Conservation (phyloP, 306 rosid genomes). For the Castanea sativa region DNA sequence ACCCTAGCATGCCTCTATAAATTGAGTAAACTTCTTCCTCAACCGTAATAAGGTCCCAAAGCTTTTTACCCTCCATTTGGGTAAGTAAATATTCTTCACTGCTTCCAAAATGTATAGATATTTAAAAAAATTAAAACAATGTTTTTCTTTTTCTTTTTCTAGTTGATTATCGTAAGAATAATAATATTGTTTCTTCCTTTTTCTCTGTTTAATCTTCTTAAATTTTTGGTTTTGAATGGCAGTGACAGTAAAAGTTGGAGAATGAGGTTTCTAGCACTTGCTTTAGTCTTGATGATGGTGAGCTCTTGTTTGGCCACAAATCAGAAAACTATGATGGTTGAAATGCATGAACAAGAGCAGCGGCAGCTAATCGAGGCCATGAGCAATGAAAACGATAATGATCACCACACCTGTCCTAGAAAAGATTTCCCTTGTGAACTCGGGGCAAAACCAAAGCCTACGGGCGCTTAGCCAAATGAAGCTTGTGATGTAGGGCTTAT, state of each 20-base stretch:
- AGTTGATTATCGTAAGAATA: background rate
- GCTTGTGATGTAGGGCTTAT: background rate
- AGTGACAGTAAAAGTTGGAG: background rate
- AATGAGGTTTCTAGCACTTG: conserved; percentile 18
- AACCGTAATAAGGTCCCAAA: background rate
- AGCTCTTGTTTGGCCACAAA: conserved; percentile 17
- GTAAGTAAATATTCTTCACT: conserved; percentile 1
- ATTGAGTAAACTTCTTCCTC: conserved; percentile 9
- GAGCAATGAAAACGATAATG: conserved; percentile 10
- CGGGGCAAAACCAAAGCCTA: background rate
- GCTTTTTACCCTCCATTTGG: background rate
- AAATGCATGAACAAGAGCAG: background rate
- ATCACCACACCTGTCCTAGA: conserved; percentile 38
- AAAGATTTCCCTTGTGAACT: conserved; percentile 13
- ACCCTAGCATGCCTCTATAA: conserved; percentile 39
- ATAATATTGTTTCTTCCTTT: background rate
- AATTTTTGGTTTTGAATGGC: background rate
- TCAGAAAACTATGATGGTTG: background rate
- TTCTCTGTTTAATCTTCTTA: background rate
- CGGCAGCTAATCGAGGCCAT: background rate
- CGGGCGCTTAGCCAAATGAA: background rate
- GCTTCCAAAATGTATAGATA: background rate
- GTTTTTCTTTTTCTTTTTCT: background rate
- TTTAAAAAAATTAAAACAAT: background rate
- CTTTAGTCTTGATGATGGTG: conserved; percentile 17